These are phyloP conservation scores for Orbilia oligospora DNA, from an alignment of 2,329 filamentous ascomycete species.

Conservation along the genomic window DNA sequence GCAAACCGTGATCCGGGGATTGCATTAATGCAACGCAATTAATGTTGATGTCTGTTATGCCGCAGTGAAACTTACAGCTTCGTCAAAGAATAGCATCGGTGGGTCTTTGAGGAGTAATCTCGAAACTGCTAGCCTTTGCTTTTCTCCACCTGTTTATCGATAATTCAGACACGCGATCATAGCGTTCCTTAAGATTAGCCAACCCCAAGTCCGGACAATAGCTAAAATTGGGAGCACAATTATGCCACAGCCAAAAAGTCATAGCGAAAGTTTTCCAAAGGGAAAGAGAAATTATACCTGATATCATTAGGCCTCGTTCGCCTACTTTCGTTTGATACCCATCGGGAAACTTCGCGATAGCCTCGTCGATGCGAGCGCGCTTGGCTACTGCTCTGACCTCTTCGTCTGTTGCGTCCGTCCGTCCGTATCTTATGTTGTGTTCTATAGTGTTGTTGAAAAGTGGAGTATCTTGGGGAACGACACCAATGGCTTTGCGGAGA, in stretches of 20 bases:
- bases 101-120: conserved; percentile 89
- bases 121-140: conserved; percentile 88
- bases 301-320: conserved; percentile 96
- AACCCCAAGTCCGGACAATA: conserved; percentile 21
- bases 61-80: conserved; percentile 74
- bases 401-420: conserved; percentile 80
- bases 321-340: conserved; percentile 92
- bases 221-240: conserved; percentile 38
- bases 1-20: conserved; percentile 28
- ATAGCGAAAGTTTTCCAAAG: conserved; percentile 20
- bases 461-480: conserved; percentile 96
- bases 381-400: conserved; percentile 82
- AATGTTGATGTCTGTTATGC: conserved; percentile 57
- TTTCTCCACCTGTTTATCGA: conserved; percentile 77
- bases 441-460: conserved; percentile 97
- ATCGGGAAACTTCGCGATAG: conserved; percentile 83
- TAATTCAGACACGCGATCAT: conserved; percentile 30
- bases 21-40: conserved; percentile 30
- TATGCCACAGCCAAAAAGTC: conserved; percentile 11
- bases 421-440: conserved; percentile 95
- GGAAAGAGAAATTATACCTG: conserved; percentile 68
- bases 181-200: conserved; percentile 47
- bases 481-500: conserved; percentile 86
- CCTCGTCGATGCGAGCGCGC: conserved; percentile 87
- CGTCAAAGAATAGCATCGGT: conserved; percentile 91